Evolutionary conservation across 257 asterid genomes (phyloP).

Genomic region (Scutellaria baicalensis): DNA sequence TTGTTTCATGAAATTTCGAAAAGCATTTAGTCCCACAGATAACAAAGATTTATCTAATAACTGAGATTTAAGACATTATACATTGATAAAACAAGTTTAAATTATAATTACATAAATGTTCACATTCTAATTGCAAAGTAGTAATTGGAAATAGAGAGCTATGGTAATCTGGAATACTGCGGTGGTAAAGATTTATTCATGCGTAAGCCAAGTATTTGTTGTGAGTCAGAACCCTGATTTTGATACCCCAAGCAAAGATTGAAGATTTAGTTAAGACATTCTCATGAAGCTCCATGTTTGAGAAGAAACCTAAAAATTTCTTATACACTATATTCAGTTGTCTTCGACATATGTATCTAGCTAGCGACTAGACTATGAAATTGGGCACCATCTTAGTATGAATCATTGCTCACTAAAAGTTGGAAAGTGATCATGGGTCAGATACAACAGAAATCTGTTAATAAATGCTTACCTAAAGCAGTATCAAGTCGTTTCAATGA

Average conservation of each 20-base stretch:
- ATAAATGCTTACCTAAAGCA: constrained; percentile 40
- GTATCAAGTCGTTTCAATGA: constrained; percentile 58
- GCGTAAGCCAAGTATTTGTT: too few relatives aligned
- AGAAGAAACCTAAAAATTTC: too few relatives aligned
- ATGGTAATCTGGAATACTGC: too few relatives aligned
- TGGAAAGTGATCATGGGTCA: not conserved
- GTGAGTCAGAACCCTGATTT: too few relatives aligned
- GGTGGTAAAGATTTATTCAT: too few relatives aligned
- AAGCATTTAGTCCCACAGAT: not conserved
- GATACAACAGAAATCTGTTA: constrained; percentile 1
- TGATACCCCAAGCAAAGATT: too few relatives aligned
- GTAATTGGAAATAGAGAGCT: too few relatives aligned
- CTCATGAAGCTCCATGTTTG: too few relatives aligned
- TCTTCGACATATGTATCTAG: too few relatives aligned
- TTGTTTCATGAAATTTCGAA: not conserved
- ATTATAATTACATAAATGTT: not conserved
- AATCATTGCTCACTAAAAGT: not conserved
- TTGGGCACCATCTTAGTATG: not conserved
- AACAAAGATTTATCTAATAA: not conserved
- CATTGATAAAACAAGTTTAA: not conserved
- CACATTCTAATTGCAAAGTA: not conserved
- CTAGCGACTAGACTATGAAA: too few relatives aligned
- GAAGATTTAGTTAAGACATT: too few relatives aligned
- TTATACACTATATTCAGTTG: too few relatives aligned
- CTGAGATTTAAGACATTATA: not conserved